Evolutionary conservation across 2,329 filamentous ascomycete species (phyloP), one percentile per base, ranked within the genome.

Genomic region (Nigrospora sphaerica): DNA sequence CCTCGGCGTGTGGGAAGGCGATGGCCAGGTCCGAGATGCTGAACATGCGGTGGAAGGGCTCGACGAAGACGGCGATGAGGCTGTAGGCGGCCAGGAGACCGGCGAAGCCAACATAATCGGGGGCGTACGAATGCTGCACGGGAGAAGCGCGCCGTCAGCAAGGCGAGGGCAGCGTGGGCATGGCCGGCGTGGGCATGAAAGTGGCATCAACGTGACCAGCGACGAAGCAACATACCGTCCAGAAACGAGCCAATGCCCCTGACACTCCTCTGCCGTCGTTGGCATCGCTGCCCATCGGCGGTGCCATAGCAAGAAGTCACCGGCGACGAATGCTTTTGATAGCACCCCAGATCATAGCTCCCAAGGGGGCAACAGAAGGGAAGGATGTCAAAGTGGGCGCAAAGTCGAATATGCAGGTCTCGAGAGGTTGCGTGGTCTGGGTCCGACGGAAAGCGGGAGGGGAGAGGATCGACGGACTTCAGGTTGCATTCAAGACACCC

Each of bases 31-130:
- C 89, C 62, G 90, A 86, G 51, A 97, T 78, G 53, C 81, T 86
- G 70, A 98, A 97, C 81, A 96, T 86, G 68, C 88, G 89, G 64
- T 97, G 90, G 63, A 97, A 97, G 0, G 93, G 93, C 50, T 85
- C 83, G 56, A 88, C 77, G 54, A 86, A 74, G 57, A 86, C 70
- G 65, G 81, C 74, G 38, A 88, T 74, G 77, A 83, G 57, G 16
- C 86, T 65, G 66, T 88, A 93, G 44, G 75, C 79, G 6, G 74
- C 70, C 9, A 89, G 59, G n/a, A 97, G 73, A 35, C 87, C 64
- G 2, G 73, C 70, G 52, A 97, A 79, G 33, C 89, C 88, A 31
- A 95, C 67, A 67, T 95, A 96, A 64, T 98, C 93, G 6, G 88
- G 81, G 12, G 88, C 87, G 71, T 96, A 93, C 1, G 88, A 90